Conservation (phyloP, 176 grass and related monocot genomes). For the Stipa capillata region DNA sequence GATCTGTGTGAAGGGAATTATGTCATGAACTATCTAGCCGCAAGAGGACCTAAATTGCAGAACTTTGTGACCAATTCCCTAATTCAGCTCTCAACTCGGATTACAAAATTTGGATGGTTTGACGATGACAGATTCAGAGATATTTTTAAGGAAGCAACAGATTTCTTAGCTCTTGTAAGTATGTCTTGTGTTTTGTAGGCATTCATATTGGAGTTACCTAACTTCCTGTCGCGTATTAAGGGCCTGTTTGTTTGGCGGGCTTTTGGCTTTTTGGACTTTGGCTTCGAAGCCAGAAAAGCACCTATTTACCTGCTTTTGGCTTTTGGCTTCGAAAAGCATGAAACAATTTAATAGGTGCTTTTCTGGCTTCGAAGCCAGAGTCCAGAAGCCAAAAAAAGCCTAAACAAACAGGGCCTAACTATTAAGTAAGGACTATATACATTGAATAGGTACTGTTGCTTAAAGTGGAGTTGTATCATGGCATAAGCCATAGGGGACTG, state of each 20-base stretch:
- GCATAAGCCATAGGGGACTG: background rate
- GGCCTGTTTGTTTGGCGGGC: too few species aligned
- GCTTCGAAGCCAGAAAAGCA: too few species aligned
- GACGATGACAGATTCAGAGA: constrained; percentile 99
- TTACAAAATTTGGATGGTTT: constrained; percentile 99
- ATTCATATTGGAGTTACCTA: too few species aligned
- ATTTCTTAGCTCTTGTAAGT: constrained; percentile 95
- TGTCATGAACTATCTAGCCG: constrained; percentile 98
- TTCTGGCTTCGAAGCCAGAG: too few species aligned
- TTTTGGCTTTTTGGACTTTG: too few species aligned
- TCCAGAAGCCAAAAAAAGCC: too few species aligned
- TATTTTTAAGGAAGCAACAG: constrained; percentile 78
- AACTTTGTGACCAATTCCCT: constrained; percentile 86
- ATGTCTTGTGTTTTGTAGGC: constrained; percentile 6
- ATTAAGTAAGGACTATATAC: background rate
- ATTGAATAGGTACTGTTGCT: constrained; percentile 1
- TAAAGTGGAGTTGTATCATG: background rate
- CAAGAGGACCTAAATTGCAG: constrained; percentile 95
- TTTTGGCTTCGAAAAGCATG: too few species aligned
- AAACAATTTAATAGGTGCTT: too few species aligned
- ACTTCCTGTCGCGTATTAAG: background rate
- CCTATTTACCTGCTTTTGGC: too few species aligned
- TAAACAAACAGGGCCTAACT: too few species aligned
- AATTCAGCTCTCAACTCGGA: constrained; percentile 85
- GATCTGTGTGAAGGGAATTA: constrained; percentile 98